Percentiles rank a stretch among this genome's conserved stretches.
Conservation (phyloP, 148 eudicot genomes). For the Simmondsia chinensis region DNA sequence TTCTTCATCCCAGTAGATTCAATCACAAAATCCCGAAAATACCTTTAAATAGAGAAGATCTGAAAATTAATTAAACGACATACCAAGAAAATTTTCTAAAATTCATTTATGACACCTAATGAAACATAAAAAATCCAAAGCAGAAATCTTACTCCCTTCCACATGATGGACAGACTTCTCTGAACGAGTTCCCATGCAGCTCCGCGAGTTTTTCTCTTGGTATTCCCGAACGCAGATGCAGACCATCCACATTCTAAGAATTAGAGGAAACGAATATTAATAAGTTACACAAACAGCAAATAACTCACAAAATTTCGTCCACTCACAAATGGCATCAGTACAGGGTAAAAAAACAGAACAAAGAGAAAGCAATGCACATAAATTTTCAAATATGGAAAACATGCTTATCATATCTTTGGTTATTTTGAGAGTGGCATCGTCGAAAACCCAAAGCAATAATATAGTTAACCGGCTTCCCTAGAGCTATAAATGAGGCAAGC, state of each 20-base stretch:
- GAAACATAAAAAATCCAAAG: conserved; percentile 5
- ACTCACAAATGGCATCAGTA: too few relatives aligned
- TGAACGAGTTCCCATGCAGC: conserved; percentile 76
- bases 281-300: not conserved
- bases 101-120: not conserved
- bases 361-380: not conserved
- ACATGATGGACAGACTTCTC: conserved; percentile 70
- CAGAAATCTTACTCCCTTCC: conserved; percentile 51
- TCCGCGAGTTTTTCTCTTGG: conserved; percentile 74
- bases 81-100: not conserved
- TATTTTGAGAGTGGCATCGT: too few relatives aligned
- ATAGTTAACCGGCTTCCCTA: too few relatives aligned
- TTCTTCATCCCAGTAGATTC: conserved; percentile 82
- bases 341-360: not conserved
- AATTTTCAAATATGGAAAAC: too few relatives aligned
- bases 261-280: not conserved
- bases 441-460: too few relatives aligned
- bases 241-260: conserved; percentile 65
- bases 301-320: too few relatives aligned
- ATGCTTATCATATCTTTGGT: too few relatives aligned
- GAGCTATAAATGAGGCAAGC: too few relatives aligned
- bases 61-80: not conserved
- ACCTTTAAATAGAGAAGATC: conserved; percentile 27
- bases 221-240: conserved; percentile 79
- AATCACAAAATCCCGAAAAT: conserved; percentile 75